Base-by-base conservation (phyloP, 495 filamentous ascomycete genomes). In the Lepidopterella palustris region DNA sequence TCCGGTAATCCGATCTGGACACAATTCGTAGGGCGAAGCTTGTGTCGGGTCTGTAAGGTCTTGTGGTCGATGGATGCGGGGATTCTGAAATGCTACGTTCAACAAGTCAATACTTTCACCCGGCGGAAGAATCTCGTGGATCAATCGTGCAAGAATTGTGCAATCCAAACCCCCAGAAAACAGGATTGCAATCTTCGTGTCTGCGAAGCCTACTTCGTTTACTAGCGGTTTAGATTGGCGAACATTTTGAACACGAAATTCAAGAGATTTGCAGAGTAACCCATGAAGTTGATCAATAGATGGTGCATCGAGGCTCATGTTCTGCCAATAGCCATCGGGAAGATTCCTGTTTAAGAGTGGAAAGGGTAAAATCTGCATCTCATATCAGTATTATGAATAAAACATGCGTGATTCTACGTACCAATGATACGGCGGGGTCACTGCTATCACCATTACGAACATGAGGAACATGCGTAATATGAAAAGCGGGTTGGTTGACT, bases 1-100 rank as follows among this genome's bases (percentile, higher is more conserved):
- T 20, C 89, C 93, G 1, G 95, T 97, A 39, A 88, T 79, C 47
- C 93, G 84, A 70, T 99, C 93, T 0, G 93, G 95, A 63, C 93
- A 99, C 51, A 78, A 73, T 67, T 92, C 88, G 70, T 91, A 99
- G 6, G 78, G 73, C 4, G 60, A 66, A 27, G 29, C 31, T 26
- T 71, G 63, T 1, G 77, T 76, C 54, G 76, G 71, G 4, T 61
- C 28, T 15, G 66, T 47, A 21, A 62, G 23, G 20, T 52, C 39
- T 31, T 56, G 20, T 0, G 53, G 45, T 31, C 54, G 51, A 59
- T 74, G 72, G 10, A 76, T 62, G 1, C 92, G 82, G 0, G 89
- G 90, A 66, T 98, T 98, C 69, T 98, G 88, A 64, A 99, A 99
- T 0, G 91, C 93, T 45, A 99, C 92, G 63, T 99, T 99, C 20